Conservation (phyloP, 2,329 filamentous ascomycete genomes). For the Calonectria montana region DNA sequence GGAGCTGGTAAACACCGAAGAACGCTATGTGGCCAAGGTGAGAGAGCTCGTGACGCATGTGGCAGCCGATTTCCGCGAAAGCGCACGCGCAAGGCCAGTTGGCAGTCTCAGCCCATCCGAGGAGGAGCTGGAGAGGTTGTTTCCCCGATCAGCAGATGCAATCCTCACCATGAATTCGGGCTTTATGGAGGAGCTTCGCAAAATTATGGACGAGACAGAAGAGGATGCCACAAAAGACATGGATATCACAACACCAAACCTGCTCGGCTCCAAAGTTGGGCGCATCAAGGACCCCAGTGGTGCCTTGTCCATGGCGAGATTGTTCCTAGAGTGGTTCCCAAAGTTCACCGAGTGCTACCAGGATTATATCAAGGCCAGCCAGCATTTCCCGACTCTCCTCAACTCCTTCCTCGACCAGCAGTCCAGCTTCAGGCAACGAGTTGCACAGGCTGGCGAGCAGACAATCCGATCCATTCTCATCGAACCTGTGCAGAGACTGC, state of each 20-base stretch:
- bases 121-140: slow-evolving; percentile 79
- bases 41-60: slow-evolving; percentile 85
- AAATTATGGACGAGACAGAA: slow-evolving; percentile 85
- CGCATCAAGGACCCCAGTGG: slow-evolving; percentile 79
- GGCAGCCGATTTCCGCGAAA: slow-evolving; percentile 81
- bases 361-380: slow-evolving; percentile 91
- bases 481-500: slow-evolving; percentile 93
- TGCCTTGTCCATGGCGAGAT: slow-evolving; percentile 79
- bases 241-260: slow-evolving; percentile 62
- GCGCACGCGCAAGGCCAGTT: slow-evolving; percentile 67
- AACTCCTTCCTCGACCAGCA: slow-evolving; percentile 82
- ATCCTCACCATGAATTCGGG: slow-evolving; percentile 85
- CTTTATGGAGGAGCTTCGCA: slow-evolving; percentile 82
- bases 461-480: slow-evolving; percentile 91
- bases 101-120: slow-evolving; percentile 78
- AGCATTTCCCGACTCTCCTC: slow-evolving; percentile 84
- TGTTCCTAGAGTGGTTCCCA: slow-evolving; percentile 92
- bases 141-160: slow-evolving; percentile 81
- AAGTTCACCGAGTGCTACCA: slow-evolving; percentile 92
- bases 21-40: slow-evolving; percentile 91
- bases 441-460: slow-evolving; percentile 90
- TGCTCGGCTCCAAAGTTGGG: slow-evolving; percentile 57
- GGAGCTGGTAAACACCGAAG: slow-evolving; percentile 93
- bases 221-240: slow-evolving; percentile 83
- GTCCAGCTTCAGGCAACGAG: slow-evolving; percentile 83